Conservation (phyloP, 2,329 filamentous ascomycete genomes). For the Sclerotinia sclerotiorum region DNA sequence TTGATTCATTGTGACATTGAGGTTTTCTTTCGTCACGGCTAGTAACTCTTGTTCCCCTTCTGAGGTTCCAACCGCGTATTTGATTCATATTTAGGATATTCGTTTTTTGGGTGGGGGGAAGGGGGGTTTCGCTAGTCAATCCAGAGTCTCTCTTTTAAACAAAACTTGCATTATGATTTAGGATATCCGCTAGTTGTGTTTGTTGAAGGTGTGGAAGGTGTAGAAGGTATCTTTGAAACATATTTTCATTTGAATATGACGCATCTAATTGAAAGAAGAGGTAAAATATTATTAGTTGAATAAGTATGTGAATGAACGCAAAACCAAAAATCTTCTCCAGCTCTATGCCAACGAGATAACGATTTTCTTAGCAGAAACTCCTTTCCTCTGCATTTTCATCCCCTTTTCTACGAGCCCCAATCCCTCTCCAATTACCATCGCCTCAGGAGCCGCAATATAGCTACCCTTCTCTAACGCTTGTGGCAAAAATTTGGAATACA, state of each 20-base stretch:
- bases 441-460: constrained; percentile 43
- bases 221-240: neutral
- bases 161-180: no score
- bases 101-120: no score
- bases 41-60: no score
- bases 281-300: neutral
- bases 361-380: constrained; percentile 28
- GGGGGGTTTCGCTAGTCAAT: no score
- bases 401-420: constrained; percentile 45
- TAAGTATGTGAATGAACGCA: neutral
- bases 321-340: no score
- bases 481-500: constrained; percentile 44
- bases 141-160: no score
- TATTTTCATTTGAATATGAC: neutral
- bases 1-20: no score
- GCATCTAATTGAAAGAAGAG: neutral
- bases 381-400: constrained; percentile 37
- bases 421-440: constrained; percentile 45
- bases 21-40: no score
- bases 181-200: no score
- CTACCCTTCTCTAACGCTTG: constrained; percentile 41
- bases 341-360: constrained; percentile 20
- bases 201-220: no score
- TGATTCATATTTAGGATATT: no score
- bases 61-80: no score